Conservation (phyloP, 2,329 filamentous ascomycete species). For the Ascosphaera aggregata region DNA sequence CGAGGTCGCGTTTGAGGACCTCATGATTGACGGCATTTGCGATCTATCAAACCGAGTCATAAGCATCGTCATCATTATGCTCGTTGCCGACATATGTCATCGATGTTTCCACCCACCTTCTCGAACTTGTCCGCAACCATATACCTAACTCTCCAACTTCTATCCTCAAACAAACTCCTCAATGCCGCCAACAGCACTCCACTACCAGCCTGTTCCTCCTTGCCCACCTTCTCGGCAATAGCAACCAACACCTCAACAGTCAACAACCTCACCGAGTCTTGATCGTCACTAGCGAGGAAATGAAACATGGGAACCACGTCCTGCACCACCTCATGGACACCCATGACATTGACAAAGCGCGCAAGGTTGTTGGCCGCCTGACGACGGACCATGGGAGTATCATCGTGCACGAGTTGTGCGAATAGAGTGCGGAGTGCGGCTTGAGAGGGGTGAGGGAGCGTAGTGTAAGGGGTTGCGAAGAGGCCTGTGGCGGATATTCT, state of each 20-base stretch:
- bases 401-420: conserved; percentile 80
- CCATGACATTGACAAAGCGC: conserved; percentile 96
- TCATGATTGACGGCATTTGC: conserved; percentile 97
- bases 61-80: no score
- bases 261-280: conserved; percentile 87
- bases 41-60: conserved; percentile 54
- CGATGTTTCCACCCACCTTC: conserved; percentile 56
- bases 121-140: conserved; percentile 99
- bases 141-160: conserved; percentile 97
- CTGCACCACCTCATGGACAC: conserved; percentile 70
- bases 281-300: conserved; percentile 85
- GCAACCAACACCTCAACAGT: conserved; percentile 93
- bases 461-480: conserved; percentile 81
- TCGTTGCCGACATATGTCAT: conserved; percentile 1
- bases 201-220: conserved; percentile 93
- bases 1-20: conserved; percentile 77
- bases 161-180: conserved; percentile 88
- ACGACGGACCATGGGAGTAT: conserved; percentile 96
- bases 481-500: conserved; percentile 96
- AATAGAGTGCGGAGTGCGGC: conserved; percentile 85
- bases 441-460: conserved; percentile 69
- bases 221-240: conserved; percentile 90
- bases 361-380: conserved; percentile 90
- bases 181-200: conserved; percentile 78
- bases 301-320: conserved; percentile 99